Evolutionary conservation across 805 yeast genomes (phyloP), one percentile per base, ranked within the genome.

Genomic region (Metschnikowia koreensis): DNA sequence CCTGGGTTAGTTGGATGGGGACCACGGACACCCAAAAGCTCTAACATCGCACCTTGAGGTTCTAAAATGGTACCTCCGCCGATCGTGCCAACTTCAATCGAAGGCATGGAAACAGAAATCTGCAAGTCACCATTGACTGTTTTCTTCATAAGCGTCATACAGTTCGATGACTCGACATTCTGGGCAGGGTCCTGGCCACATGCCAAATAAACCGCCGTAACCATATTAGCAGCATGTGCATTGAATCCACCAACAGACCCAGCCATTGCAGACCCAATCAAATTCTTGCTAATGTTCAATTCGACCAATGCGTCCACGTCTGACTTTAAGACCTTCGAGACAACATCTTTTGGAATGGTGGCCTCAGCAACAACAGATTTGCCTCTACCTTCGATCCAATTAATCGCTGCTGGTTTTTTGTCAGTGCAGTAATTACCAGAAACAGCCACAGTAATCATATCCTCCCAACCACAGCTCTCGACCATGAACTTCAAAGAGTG

Each of bases 161-260:
- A 94, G 73, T 92, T 93, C 33, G 97, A 90, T 54, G 96, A 86
- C 75, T 93, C 99, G 48, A 94, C 97, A 66, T 94, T 94, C 75
- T 94, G 99, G 1, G 99, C 99, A n/a, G 99, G 99, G 72, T 94
- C 99, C 76, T 94, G 99, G 52, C 99, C 99, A 53, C 96, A 82
- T 5, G 99, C 99, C 58, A 94, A 74, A 68, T 74, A 94, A 27
- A 94, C 86, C 10, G 99, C 98, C 36, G 99, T 96, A 36, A 94
- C 93, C 60, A 94, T 73, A 69, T 94, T 94, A 44, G 99, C 96
- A 48, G 99, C 98, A 62, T 94, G 99, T 0, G 99, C 99, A 66
- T 94, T 94, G 74, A 89, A 92, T 1, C 99, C 99, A 67, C 99
- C 99, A 60, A 94, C 81, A 16, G 96, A 83, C 38, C 99, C 99